Evolutionary conservation across 176 grass and related monocot genomes (phyloP).

Genomic region (Chrysopogon serrulatus): DNA sequence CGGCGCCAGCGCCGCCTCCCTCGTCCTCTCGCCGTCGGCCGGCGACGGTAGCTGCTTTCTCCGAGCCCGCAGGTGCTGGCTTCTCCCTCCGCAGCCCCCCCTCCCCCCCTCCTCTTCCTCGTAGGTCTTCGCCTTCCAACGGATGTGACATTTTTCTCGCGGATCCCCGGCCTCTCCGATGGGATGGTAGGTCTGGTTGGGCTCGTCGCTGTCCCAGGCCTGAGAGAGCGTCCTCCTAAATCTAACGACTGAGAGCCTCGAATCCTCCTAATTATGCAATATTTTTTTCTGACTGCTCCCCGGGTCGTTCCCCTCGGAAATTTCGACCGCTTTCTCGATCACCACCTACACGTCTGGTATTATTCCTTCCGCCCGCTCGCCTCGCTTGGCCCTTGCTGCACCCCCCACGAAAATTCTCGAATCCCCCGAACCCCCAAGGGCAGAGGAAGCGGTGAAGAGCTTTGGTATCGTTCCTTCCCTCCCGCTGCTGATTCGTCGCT

Average conservation of each 20-base stretch:
- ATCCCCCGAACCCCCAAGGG: background rate
- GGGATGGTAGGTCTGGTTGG: background rate
- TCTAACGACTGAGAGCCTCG: background rate
- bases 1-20: background rate
- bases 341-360: constrained; percentile 22
- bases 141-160: background rate
- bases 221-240: background rate
- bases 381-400: background rate
- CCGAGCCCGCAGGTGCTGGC: background rate
- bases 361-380: background rate
- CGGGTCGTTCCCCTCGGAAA: background rate
- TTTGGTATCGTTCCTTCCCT: background rate
- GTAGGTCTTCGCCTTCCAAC: background rate
- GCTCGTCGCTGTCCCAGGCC: too few relatives aligned
- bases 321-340: constrained; percentile 14
- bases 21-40: background rate
- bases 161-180: background rate
- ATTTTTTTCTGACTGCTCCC: background rate
- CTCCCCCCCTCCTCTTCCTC: background rate
- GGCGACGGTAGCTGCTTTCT: background rate
- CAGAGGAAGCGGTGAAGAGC: background rate
- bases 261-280: background rate
- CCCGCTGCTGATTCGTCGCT: background rate
- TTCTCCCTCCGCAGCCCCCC: background rate
- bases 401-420: background rate